A percentile compares a stretch with the other conserved stretches of the same genome.
Evolutionary conservation across 495 filamentous ascomycete genomes (phyloP).

Genomic region (Neurospora sp.): DNA sequence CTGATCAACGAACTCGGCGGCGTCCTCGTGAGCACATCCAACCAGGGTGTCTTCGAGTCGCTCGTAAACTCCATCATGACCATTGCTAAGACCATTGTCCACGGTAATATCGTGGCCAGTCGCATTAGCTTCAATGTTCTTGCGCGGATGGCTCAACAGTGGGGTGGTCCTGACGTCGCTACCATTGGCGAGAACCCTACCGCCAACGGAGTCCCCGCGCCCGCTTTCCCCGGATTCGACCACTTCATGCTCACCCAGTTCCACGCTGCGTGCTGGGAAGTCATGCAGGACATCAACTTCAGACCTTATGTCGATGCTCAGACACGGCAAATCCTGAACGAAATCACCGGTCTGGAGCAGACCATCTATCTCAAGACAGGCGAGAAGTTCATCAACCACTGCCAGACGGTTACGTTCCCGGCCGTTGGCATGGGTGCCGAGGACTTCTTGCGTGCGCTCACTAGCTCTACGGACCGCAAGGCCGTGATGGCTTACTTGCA

Average conservation of each 20-base stretch:
- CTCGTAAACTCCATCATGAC: constrained; percentile 75
- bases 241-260: constrained; percentile 81
- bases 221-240: constrained; percentile 78
- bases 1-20: constrained; percentile 80
- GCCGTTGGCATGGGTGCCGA: constrained; percentile 35
- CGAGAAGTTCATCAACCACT: constrained; percentile 37
- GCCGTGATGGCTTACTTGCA: constrained; percentile 39
- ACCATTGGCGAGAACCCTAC: constrained; percentile 39
- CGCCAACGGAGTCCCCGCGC: constrained; percentile 28
- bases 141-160: constrained; percentile 63
- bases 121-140: constrained; percentile 75
- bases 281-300: constrained; percentile 66
- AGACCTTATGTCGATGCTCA: constrained; percentile 69
- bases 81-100: constrained; percentile 61
- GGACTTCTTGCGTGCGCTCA: constrained; percentile 41
- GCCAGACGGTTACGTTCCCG: constrained; percentile 40
- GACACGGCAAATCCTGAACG: constrained; percentile 69
- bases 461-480: constrained; percentile 38
- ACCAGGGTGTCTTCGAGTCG: constrained; percentile 78
- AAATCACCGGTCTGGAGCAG: constrained; percentile 76
- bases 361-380: constrained; percentile 82
- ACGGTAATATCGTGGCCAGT: constrained; percentile 59
- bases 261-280: constrained; percentile 77
- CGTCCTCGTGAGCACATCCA: constrained; percentile 78
- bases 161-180: constrained; percentile 74